Evolutionary conservation across 805 yeast genomes (phyloP).

Genomic region (Ogataea henricii): DNA sequence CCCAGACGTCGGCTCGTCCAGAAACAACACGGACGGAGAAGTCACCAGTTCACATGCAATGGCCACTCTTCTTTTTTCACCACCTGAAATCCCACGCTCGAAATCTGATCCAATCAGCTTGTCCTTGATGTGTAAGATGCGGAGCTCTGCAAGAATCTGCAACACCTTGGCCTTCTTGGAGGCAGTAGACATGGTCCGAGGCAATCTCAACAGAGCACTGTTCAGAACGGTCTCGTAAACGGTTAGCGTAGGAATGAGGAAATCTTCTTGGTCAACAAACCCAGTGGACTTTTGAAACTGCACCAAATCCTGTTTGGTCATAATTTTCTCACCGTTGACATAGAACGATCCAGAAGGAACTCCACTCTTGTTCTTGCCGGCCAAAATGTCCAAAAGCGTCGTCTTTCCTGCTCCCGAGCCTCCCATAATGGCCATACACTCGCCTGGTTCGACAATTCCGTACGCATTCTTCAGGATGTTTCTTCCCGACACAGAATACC

Average conservation of each 20-base stretch:
- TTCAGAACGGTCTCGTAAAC: constrained; percentile 94
- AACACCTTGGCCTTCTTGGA: constrained; percentile 78
- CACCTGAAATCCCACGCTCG: constrained; percentile 90
- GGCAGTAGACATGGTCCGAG: constrained; percentile 70
- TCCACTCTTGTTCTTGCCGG: constrained; percentile 85
- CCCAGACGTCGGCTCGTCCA: constrained; percentile 96
- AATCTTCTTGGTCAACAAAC: constrained; percentile 96
- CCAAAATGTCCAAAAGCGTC: constrained; percentile 86
- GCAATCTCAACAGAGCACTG: constrained; percentile 86
- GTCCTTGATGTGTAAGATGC: constrained; percentile 82
- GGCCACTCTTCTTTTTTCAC: constrained; percentile 88
- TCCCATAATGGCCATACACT: constrained; percentile 94
- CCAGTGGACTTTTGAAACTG: constrained; percentile 74
- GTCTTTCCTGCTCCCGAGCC: constrained; percentile 99
- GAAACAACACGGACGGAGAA: constrained; percentile 76
- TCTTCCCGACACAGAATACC: constrained; percentile 56
- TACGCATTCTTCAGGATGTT: constrained; percentile 62
- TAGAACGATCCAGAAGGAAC: constrained; percentile 61
- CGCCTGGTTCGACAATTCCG: constrained; percentile 84
- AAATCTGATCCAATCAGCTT: constrained; percentile 86
- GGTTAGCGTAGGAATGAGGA: constrained; percentile 85
- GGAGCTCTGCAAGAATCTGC: constrained; percentile 82
- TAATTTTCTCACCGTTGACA: constrained; percentile 66
- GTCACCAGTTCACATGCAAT: constrained; percentile 94
- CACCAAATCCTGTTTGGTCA: constrained; percentile 31